A percentile compares a stretch with the other conserved stretches of the same genome.
Conservation (phyloP, 2,329 filamentous ascomycete genomes). For the Emmonsiellopsis sp. region DNA sequence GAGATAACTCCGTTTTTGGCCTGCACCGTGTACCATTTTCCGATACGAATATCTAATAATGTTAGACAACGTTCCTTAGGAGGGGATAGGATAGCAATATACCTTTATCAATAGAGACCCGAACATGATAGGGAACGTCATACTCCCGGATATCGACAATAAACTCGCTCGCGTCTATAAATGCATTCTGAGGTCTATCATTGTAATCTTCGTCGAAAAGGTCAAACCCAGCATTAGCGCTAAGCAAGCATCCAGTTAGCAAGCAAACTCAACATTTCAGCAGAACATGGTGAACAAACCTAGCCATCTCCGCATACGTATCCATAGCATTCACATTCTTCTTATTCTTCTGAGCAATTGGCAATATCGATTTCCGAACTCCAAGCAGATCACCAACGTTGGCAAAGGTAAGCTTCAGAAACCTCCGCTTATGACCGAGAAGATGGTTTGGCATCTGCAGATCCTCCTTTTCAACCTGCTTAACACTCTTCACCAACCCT, state of each 20-base stretch:
- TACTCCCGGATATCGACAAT: slow-evolving; percentile 99
- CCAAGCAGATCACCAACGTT: slow-evolving; percentile 81
- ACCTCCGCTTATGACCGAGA: slow-evolving; percentile 78
- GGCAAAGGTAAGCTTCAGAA: slow-evolving; percentile 75
- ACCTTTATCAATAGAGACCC: slow-evolving; percentile 95
- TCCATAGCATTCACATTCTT: slow-evolving; percentile 96
- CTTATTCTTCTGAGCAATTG: slow-evolving; percentile 91
- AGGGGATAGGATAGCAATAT: slow-evolving; percentile 13
- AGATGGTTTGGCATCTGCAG: slow-evolving; percentile 91
- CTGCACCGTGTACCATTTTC: slow-evolving; percentile 94
- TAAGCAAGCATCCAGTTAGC: slow-evolving; percentile 29
- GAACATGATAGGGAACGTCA: slow-evolving; percentile 97
- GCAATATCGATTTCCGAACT: slow-evolving; percentile 75
- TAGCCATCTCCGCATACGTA: slow-evolving; percentile 91
- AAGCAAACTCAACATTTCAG: background rate
- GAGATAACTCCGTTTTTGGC: slow-evolving; percentile 82
- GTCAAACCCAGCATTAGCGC: slow-evolving; percentile 74
- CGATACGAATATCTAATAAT: slow-evolving; percentile 72
- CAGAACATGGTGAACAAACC: slow-evolving; percentile 39
- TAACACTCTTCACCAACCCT: slow-evolving; percentile 70
- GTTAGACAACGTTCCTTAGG: slow-evolving; percentile 14
- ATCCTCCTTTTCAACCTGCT: slow-evolving; percentile 82
- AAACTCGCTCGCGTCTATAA: slow-evolving; percentile 87
- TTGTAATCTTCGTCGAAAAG: slow-evolving; percentile 88
- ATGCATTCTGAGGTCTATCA: slow-evolving; percentile 67